A percentile compares a stretch with the other conserved stretches of the same genome.
Conservation (phyloP, 2,329 filamentous ascomycete genomes). For the Aureobasidium musti region DNA sequence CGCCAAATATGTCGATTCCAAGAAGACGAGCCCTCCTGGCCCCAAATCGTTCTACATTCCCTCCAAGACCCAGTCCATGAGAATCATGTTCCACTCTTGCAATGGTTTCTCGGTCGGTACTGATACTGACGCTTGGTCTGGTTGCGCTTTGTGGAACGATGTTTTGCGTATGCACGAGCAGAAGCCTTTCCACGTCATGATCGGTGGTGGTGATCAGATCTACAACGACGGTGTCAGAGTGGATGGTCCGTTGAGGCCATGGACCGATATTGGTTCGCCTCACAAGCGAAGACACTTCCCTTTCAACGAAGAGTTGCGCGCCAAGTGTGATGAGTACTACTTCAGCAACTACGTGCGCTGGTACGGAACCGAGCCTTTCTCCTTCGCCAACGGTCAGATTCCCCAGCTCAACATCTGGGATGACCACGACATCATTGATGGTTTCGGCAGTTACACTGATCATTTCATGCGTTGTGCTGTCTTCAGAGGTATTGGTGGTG, state of each 20-base stretch:
- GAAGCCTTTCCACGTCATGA: conserved; percentile 67
- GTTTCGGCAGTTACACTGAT: conserved; percentile 66
- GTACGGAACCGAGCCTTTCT: conserved; percentile 70
- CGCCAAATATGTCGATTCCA: conserved; percentile 61
- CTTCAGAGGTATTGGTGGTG: conserved; percentile 65
- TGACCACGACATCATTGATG: conserved; percentile 67
- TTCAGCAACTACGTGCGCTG: conserved; percentile 62
- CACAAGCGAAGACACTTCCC: conserved; percentile 60
- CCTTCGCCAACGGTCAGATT: conserved; percentile 62
- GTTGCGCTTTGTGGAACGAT: conserved; percentile 63
- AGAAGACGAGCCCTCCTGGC: conserved; percentile 32
- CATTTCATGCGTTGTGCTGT: conserved; percentile 67
- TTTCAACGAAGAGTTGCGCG: conserved; percentile 66
- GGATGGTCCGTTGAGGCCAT: conserved; percentile 70
- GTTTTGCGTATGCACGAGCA: conserved; percentile 61
- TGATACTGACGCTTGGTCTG: conserved; percentile 63
- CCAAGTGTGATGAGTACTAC: conserved; percentile 62
- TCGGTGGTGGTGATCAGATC: conserved; percentile 89
- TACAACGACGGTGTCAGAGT: conserved; percentile 80
- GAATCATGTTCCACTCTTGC: conserved; percentile 69
- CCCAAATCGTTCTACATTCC: conserved; percentile 60
- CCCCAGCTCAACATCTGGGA: conserved; percentile 68
- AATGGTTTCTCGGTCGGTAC: conserved; percentile 69
- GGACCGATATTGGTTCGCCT: conserved; percentile 63
- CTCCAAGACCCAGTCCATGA: conserved; percentile 63